Evolutionary conservation across 108 stramenopile genomes (phyloP), one percentile per base, ranked within the genome.

Genomic region (Nitzschia palea): DNA sequence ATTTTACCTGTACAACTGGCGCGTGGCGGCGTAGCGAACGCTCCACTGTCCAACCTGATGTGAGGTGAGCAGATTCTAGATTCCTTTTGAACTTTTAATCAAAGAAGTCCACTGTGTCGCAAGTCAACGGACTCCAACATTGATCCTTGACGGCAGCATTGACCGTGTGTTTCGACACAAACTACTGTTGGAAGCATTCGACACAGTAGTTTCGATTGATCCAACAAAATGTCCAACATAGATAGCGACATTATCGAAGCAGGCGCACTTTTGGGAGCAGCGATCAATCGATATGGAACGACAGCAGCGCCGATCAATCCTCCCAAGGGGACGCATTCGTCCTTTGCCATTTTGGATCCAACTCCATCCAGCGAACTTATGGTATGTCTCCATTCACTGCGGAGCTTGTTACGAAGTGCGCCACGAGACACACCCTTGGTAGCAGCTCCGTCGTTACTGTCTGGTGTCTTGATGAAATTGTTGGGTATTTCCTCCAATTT

Each of bases 281-380:
- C 85, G 55, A 84, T 90, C 35, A 85, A 83, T 63, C 66, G 67
- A 44, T 75, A 77, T 64, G 67, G 71, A 30, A 59, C 37, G 31
- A 15, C 62, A 26, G 36, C 30, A 34, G 25, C 42, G 26, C 28
- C 44, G 12, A 60, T 58, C 54, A 37, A 37, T 30, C 89, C 92
- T 10, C 89, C 92, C 15, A 79, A 80, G 68, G 92, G 89, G 20
- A 86, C 88, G 78, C 92, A 94, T 58, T 86, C 86, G 8, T 82
- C 86, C 42, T 94, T 90, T 60, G 56, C 73, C 15, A 80, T 76
- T 0, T 64, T 84, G 14, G 55, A 73, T 15, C 88, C 90, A n/a
- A 83, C 85, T 8, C 88, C 93, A 1, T 85, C 81, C 35, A 74
- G 81, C 9, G 77, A 83, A 27, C 55, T 94, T 43, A 78, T 89